Evolutionary conservation across 352 stramenopile genomes (phyloP).

Genomic region (Globisporangium barbulae): DNA sequence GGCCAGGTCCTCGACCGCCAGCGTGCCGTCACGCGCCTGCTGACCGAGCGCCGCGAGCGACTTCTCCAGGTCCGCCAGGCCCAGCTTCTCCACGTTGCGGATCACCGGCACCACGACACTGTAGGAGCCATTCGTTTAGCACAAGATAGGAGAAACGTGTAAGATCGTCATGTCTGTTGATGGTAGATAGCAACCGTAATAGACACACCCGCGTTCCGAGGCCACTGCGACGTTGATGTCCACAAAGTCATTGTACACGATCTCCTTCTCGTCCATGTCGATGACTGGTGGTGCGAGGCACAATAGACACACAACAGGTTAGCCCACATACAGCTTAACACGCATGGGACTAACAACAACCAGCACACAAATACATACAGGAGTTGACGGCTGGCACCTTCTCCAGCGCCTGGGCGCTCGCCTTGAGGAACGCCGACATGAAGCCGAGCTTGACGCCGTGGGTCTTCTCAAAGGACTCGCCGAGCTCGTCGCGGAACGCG

Average conservation of each 20-base stretch:
- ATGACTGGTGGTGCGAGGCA: constrained; percentile 68
- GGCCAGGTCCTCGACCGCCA: constrained; percentile 92
- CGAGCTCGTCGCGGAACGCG: constrained; percentile 88
- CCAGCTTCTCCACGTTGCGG: constrained; percentile 96
- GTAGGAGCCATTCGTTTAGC: neutral
- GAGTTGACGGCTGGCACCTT: constrained; percentile 97
- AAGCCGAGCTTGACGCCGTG: constrained; percentile 98
- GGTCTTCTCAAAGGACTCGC: constrained; percentile 94
- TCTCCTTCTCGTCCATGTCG: constrained; percentile 97
- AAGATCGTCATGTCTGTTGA: neutral
- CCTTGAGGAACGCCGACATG: constrained; percentile 98
- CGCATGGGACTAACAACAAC: neutral
- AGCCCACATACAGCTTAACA: neutral
- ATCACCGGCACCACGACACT: constrained; percentile 98
- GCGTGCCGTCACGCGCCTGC: constrained; percentile 57
- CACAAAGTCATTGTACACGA: constrained; percentile 98
- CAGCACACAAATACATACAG: constrained; percentile 44
- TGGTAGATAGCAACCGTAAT: neutral
- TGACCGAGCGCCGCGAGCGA: constrained; percentile 90
- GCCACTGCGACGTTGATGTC: constrained; percentile 98
- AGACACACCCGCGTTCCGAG: constrained; percentile 82
- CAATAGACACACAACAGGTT: constrained; percentile 6
- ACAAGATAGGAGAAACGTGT: neutral
- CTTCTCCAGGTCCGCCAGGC: constrained; percentile 96
- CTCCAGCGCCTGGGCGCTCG: constrained; percentile 89